phyloP scores from a whole-genome alignment of 148 eudicot genomes.

The Diospyros kaki region DNA sequence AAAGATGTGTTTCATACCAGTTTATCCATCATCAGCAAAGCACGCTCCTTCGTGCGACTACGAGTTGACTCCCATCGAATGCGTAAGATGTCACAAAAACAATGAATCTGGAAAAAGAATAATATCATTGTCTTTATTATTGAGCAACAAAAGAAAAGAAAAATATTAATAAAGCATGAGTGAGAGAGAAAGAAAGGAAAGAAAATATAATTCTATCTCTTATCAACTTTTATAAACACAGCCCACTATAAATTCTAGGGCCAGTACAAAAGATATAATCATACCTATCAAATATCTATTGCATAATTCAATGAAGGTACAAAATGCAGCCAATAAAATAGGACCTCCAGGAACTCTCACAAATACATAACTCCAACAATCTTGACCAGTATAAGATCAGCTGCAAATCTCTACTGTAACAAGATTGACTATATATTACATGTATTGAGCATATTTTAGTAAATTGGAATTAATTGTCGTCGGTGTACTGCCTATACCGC shows the following conservation, averaged over 20 bases:
- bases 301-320: neutral
- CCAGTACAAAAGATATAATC: neutral
- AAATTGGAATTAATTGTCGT: too few relatives aligned
- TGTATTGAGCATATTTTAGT: neutral
- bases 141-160: neutral
- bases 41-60: conserved; percentile 89
- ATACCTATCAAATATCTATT: neutral
- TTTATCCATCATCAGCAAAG: conserved; percentile 90
- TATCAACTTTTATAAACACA: neutral
- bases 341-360: neutral
- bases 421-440: neutral
- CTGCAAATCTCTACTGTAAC: neutral
- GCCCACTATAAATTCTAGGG: neutral
- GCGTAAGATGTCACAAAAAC: conserved; percentile 74
- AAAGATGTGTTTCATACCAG: conserved; percentile 40
- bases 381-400: neutral
- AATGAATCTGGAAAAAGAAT: conserved; percentile 41
- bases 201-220: neutral
- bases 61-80: conserved; percentile 92
- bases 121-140: neutral
- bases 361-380: neutral
- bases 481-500: too few relatives aligned
- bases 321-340: neutral
- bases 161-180: neutral
- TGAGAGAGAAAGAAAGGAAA: neutral